phyloP scores from a whole-genome alignment of 345 rosid genomes.

The Turritis glabra region DNA sequence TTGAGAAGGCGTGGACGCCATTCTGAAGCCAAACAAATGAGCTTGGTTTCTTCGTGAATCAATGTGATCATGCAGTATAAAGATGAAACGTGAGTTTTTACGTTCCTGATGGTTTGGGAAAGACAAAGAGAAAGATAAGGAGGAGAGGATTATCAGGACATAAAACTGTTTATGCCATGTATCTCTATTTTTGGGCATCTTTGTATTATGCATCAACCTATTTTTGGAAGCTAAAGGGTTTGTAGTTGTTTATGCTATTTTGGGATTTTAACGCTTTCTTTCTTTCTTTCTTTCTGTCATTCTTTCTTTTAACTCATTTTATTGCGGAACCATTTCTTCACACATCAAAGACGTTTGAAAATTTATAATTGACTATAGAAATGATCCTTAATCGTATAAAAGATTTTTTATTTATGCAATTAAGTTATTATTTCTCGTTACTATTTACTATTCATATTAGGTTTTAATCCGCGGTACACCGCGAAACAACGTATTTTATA shows the following conservation, averaged over 20 bases:
- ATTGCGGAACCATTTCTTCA: no score
- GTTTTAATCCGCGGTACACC: no score
- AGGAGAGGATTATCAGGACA: constrained; percentile 22
- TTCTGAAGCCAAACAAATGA: constrained; percentile 37
- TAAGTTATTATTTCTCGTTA: no score
- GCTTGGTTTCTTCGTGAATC: constrained; percentile 16
- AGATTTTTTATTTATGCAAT: no score
- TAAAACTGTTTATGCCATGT: not conserved
- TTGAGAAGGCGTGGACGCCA: constrained; percentile 61
- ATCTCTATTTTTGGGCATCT: constrained; percentile 20
- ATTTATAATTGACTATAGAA: no score
- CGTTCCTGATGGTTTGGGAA: not conserved
- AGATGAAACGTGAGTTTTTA: constrained; percentile 8
- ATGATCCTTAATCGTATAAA: no score
- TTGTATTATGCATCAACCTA: constrained; percentile 11
- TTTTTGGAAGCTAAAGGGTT: constrained; percentile 4
- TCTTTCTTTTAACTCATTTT: no score
- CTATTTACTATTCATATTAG: no score
- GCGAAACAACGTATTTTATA: no score
- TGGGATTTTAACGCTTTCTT: not conserved
- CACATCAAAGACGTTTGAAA: no score
- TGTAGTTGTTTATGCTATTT: constrained; percentile 25
- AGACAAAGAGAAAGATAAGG: constrained; percentile 25
- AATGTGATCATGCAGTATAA: constrained; percentile 22
- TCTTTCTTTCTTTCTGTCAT: not conserved